Evolutionary conservation across 768 basidiomycete genomes (phyloP), one percentile per base, ranked within the genome.

Genomic region (Lactifluus pinguis): DNA sequence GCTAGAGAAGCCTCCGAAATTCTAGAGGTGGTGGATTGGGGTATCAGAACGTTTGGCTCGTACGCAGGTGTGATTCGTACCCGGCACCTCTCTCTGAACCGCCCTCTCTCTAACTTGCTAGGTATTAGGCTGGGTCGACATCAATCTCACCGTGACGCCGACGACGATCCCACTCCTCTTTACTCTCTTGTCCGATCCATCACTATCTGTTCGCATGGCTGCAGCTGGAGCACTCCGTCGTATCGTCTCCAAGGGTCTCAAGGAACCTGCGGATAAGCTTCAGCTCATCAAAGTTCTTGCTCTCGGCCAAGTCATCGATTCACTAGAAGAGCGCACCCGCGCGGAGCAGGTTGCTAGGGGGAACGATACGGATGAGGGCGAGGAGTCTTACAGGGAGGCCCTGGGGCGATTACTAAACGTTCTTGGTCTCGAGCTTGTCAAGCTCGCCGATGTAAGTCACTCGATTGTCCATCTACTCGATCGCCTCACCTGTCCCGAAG

Each of bases 61-160:
- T 98, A 98, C 70, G 93, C 92, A 60, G 92, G 95, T 97, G 70
- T 69, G 95, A 84, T 14, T 34, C 49, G 14, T 54, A 44, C 32
- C 17, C 6, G 32, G 58, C 45, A 21, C 30, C 13, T n/a, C 25
- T 25, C 25, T 25, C 25, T 25, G 25, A 25, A 25, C 25, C 19
- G 38, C 17, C n/a, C 34, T n/a, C 36, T 41, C 38, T 52, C 42
- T 50, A 41, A 61, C 66, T 39, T 60, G 15, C 25, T n/a, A 52
- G 39, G 42, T 52, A 4, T 32, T 67, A 97, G 95, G 93, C 14
- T 99, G 97, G 97, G 89, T 98, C 66, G 97, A 99, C 69, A 95
- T 99, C 66, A 93, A 92, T 69, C 77, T 98, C 64, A 94, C 97
- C 13, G 88, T 99, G 61, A 98, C 95, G 1, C 91, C 89, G 13